phyloP scores from a whole-genome alignment of 352 stramenopile genomes.

The Phytophthora agathidicida region DNA sequence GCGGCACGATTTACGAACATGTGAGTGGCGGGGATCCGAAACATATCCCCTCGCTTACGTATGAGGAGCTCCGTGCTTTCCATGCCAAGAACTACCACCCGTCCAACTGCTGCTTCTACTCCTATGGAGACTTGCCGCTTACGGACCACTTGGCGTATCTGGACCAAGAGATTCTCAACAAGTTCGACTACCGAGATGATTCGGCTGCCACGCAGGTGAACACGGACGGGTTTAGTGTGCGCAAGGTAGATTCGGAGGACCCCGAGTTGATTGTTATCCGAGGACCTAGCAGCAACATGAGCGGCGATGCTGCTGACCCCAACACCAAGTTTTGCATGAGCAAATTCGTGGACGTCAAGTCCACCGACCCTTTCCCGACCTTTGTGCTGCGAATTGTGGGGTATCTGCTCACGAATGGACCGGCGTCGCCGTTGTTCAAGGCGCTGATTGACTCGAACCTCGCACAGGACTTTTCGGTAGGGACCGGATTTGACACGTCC shows the following conservation, averaged over 20 bases:
- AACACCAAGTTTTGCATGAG: slow-evolving; percentile 83
- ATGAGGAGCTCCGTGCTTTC: slow-evolving; percentile 80
- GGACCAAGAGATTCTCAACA: slow-evolving; percentile 66
- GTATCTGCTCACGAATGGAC: slow-evolving; percentile 80
- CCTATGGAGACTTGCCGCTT: slow-evolving; percentile 87
- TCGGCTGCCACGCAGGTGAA: slow-evolving; percentile 59
- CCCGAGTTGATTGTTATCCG: slow-evolving; percentile 48
- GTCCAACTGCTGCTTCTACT: slow-evolving; percentile 90
- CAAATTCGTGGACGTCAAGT: slow-evolving; percentile 71
- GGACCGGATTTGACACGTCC: slow-evolving; percentile 82
- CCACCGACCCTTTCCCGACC: slow-evolving; percentile 75
- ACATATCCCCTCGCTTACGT: slow-evolving; percentile 76
- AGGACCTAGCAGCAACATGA: slow-evolving; percentile 72
- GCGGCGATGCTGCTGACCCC: slow-evolving; percentile 48
- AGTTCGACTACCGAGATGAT: slow-evolving; percentile 65
- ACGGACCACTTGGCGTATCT: slow-evolving; percentile 80
- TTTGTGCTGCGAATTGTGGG: slow-evolving; percentile 83
- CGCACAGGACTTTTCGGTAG: slow-evolving; percentile 78
- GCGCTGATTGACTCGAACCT: slow-evolving; percentile 79
- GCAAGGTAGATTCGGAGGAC: slow-evolving; percentile 21
- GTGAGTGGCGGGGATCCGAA: slow-evolving; percentile 80
- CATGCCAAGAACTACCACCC: slow-evolving; percentile 89
- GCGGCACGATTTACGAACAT: slow-evolving; percentile 86
- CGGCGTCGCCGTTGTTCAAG: slow-evolving; percentile 84
- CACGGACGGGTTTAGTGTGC: slow-evolving; percentile 48